A percentile compares a stretch with the other conserved stretches of the same genome.
Conservation (phyloP, 139 green algal genomes). For the Eudorina sp. region DNA sequence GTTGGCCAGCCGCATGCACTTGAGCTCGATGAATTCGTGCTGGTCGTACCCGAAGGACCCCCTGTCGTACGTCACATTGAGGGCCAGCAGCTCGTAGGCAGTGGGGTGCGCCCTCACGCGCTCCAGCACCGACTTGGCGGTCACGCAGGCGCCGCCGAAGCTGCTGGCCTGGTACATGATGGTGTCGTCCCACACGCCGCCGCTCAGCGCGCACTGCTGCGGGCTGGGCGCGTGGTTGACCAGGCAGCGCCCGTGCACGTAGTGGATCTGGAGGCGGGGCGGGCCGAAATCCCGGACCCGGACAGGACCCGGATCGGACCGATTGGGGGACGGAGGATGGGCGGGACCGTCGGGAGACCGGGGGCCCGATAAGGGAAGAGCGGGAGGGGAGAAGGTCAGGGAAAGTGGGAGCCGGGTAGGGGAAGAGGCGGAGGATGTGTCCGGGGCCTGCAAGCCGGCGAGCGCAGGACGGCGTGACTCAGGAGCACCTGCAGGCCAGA, state of each 20-base stretch:
- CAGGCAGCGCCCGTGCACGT: conserved; percentile 69
- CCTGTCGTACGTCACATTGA: conserved; percentile 51
- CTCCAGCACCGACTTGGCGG: background rate
- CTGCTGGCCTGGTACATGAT: background rate
- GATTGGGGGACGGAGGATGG: no score
- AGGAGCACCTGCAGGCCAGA: no score
- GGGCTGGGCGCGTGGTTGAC: conserved; percentile 79
- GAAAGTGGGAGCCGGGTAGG: no score
- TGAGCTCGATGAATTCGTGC: background rate
- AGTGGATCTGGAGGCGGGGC: conserved; percentile 51
- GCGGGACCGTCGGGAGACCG: no score
- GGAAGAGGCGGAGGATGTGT: no score
- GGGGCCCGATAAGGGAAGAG: no score
- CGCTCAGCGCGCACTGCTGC: conserved; percentile 73
- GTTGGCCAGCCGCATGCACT: conserved; percentile 43
- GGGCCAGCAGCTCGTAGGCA: conserved; percentile 40
- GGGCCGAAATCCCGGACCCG: no score
- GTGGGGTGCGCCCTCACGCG: background rate
- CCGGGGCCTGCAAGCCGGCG: no score
- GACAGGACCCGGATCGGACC: no score
- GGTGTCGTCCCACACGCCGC: conserved; percentile 81
- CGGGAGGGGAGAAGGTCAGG: no score
- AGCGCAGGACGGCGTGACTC: no score
- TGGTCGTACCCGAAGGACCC: conserved; percentile 1
- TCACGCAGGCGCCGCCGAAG: conserved; percentile 46